Evolutionary conservation across 1,284 basidiomycete species (phyloP).

Genomic region (Ustilago loliicola): DNA sequence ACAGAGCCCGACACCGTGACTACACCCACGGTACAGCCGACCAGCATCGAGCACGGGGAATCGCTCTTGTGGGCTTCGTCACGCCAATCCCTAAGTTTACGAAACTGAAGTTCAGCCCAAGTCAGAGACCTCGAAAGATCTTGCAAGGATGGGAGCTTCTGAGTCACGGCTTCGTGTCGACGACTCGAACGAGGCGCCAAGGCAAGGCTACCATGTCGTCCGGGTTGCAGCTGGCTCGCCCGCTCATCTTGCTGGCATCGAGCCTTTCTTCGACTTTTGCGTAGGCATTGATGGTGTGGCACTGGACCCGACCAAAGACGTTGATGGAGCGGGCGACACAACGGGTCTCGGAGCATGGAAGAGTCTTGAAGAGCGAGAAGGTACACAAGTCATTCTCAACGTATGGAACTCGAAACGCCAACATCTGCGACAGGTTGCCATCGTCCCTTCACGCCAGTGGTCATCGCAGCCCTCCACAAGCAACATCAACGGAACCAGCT

Average conservation of each 20-base stretch:
- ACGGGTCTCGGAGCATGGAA: slow-evolving; percentile 62
- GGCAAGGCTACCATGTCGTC: slow-evolving; percentile 68
- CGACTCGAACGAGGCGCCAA: slow-evolving; percentile 57
- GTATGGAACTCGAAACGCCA: slow-evolving; percentile 93
- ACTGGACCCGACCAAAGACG: slow-evolving; percentile 55
- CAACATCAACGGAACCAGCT: slow-evolving; percentile 47
- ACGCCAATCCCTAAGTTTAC: neutral
- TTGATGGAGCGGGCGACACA: slow-evolving; percentile 42
- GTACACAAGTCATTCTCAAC: slow-evolving; percentile 80
- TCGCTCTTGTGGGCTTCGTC: neutral
- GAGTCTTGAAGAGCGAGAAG: slow-evolving; percentile 85
- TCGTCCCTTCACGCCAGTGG: slow-evolving; percentile 88
- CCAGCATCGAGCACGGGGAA: neutral
- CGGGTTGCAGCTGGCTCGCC: slow-evolving; percentile 70
- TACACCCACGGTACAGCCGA: neutral
- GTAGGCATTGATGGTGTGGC: slow-evolving; percentile 80
- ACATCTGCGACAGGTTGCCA: slow-evolving; percentile 83
- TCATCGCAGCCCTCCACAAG: slow-evolving; percentile 59
- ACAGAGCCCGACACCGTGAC: neutral
- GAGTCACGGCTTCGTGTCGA: slow-evolving; percentile 47
- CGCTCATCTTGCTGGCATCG: slow-evolving; percentile 82
- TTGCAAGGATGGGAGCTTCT: slow-evolving; percentile 39
- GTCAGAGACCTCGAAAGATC: neutral
- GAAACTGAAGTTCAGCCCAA: neutral
- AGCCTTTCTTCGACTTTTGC: slow-evolving; percentile 97